These are phyloP conservation scores for Pisolithus thermaeus DNA, from an alignment of 1,284 basidiomycete genomes.

Conservation along the genomic window DNA sequence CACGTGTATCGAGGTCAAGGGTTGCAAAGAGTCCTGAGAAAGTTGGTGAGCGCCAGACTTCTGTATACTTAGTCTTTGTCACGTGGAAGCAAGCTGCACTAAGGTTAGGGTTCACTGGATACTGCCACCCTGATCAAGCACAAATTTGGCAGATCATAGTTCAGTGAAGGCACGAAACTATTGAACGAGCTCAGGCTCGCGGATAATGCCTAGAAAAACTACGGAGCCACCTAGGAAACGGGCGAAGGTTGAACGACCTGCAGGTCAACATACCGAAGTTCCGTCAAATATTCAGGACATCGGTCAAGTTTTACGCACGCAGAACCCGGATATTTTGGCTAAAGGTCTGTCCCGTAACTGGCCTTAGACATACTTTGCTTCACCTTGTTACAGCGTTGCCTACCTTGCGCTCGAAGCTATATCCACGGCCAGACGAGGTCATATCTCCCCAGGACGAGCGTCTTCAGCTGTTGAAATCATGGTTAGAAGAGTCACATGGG, in stretches of 20 bases:
- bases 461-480: constrained; percentile 50
- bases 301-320: constrained; percentile 13
- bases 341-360: constrained; percentile 19
- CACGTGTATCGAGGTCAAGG: too few species aligned
- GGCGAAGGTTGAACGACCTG: constrained; percentile 6
- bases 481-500: constrained; percentile 51
- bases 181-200: too few species aligned
- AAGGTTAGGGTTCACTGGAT: too few species aligned
- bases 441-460: constrained; percentile 47
- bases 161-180: too few species aligned
- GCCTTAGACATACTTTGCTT: neutral
- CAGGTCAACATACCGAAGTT: neutral
- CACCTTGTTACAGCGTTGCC: constrained; percentile 34
- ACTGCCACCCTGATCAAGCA: too few species aligned
- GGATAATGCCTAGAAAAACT: too few species aligned
- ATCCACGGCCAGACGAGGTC: constrained; percentile 19
- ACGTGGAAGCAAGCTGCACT: too few species aligned
- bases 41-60: too few species aligned
- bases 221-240: constrained; percentile 9
- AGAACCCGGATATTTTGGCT: constrained; percentile 18
- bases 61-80: too few species aligned
- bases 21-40: too few species aligned
- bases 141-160: too few species aligned
- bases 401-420: constrained; percentile 32
- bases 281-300: constrained; percentile 23